Percentiles rank a stretch among this genome's conserved stretches.
Conservation (phyloP, 768 basidiomycete species). For the Russula olivacea region DNA sequence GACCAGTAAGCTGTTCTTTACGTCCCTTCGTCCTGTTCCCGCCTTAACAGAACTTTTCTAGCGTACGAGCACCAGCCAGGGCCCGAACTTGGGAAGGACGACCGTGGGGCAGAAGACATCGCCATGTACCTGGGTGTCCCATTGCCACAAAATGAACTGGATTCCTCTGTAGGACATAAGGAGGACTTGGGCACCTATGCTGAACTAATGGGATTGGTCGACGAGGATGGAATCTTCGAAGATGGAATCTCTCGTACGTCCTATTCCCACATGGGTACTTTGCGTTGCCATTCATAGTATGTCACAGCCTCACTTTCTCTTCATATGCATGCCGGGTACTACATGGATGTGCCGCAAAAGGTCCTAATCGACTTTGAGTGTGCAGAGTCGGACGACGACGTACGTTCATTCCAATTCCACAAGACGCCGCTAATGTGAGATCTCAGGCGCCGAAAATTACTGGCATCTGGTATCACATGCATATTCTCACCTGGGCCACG, state of each 20-base stretch:
- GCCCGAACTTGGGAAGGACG: slow-evolving; percentile 9
- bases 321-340: slow-evolving; percentile 29
- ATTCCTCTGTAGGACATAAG: neutral
- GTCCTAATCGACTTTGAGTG: slow-evolving; percentile 30
- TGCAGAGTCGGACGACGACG: slow-evolving; percentile 29
- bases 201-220: neutral
- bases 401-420: slow-evolving; percentile 17
- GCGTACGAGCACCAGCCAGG: slow-evolving; percentile 4
- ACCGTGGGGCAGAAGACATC: slow-evolving; percentile 1
- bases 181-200: slow-evolving; percentile 17
- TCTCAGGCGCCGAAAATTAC: slow-evolving; percentile 16
- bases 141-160: neutral
- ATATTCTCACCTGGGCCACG: slow-evolving; percentile 29
- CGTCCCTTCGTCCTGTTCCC: neutral
- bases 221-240: too few relatives aligned
- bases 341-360: slow-evolving; percentile 28
- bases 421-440: neutral
- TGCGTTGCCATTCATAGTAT: neutral
- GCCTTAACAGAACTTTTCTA: slow-evolving; percentile 1
- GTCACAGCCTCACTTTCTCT: slow-evolving; percentile 27
- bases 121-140: slow-evolving; percentile 8
- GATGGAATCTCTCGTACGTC: slow-evolving; percentile 3
- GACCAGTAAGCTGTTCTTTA: slow-evolving; percentile 14
- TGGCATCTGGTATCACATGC: slow-evolving; percentile 29
- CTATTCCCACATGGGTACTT: neutral